These are phyloP conservation scores for Sordariomycetes sp. DNA, from an alignment of 2,329 filamentous ascomycete genomes.

Conservation along the genomic window DNA sequence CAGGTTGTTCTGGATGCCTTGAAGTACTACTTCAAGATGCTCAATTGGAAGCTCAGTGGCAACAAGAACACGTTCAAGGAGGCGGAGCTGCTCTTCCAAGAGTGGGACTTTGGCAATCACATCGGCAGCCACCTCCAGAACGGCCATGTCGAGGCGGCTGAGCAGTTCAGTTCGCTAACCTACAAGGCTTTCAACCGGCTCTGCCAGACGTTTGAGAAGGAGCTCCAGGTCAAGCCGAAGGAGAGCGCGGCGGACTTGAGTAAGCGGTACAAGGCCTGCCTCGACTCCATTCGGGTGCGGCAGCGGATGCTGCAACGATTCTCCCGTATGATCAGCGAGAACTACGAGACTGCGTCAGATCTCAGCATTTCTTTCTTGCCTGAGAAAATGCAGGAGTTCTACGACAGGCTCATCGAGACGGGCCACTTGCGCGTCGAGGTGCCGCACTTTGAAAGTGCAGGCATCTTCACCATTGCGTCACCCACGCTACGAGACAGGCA, in stretches of 20 bases:
- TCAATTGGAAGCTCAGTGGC: conserved; percentile 93
- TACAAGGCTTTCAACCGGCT: conserved; percentile 84
- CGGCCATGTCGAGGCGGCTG: conserved; percentile 90
- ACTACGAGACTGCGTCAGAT: conserved; percentile 94
- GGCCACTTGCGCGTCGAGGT: conserved; percentile 82
- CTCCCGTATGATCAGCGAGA: conserved; percentile 75
- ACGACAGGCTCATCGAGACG: conserved; percentile 66
- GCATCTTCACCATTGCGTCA: conserved; percentile 75
- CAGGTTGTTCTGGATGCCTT: conserved; percentile 81
- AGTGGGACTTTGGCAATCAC: conserved; percentile 95
- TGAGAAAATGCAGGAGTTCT: conserved; percentile 60
- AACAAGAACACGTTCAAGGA: conserved; percentile 99
- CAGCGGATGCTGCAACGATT: conserved; percentile 96
- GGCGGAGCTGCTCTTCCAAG: conserved; percentile 89
- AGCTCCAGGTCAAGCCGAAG: conserved; percentile 71
- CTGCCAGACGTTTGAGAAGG: conserved; percentile 82
- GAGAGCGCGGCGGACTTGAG: conserved; percentile 84
- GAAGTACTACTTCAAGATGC: conserved; percentile 96
- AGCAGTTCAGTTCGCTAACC: conserved; percentile 90
- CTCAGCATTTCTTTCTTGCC: conserved; percentile 68
- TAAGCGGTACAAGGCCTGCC: conserved; percentile 87
- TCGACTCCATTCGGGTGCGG: conserved; percentile 90
- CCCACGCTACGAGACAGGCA: conserved; percentile 61
- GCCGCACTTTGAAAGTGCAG: conserved; percentile 55
- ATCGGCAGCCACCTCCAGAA: conserved; percentile 84